Evolutionary conservation across 2,329 filamentous ascomycete species (phyloP).

Genomic region (Alternaria infectoria): DNA sequence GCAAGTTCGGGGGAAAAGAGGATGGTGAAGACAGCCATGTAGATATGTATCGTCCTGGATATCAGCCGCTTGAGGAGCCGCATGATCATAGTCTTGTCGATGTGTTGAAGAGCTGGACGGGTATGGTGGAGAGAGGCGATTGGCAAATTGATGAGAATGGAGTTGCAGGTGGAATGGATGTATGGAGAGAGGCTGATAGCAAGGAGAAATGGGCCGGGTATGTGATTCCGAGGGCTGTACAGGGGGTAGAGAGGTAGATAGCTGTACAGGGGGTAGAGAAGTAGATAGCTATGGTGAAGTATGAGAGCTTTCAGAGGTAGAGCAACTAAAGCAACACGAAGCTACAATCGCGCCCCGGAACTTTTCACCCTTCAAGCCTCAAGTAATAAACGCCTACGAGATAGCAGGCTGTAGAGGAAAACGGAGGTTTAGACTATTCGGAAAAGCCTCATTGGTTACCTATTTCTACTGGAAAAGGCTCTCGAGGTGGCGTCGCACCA

Average conservation of each 20-base stretch:
- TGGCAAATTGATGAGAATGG: constrained; percentile 25
- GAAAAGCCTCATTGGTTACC: not conserved
- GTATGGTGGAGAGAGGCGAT: constrained; percentile 27
- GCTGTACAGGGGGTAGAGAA: not conserved
- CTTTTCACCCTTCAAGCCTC: too few relatives aligned
- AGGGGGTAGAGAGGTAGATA: constrained; percentile 1
- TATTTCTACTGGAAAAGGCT: not conserved
- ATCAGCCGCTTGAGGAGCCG: constrained; percentile 11
- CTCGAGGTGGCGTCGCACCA: not conserved
- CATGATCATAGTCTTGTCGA: constrained; percentile 12
- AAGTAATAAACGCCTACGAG: too few relatives aligned
- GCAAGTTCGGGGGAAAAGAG: constrained; percentile 12
- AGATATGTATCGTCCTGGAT: constrained; percentile 20
- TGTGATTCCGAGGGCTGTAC: constrained; percentile 11
- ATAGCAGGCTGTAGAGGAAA: too few relatives aligned
- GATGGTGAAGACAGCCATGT: constrained; percentile 1
- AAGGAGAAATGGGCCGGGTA: constrained; percentile 18
- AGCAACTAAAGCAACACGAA: not conserved
- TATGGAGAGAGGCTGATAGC: constrained; percentile 26
- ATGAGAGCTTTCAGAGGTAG: not conserved
- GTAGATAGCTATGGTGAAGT: not conserved
- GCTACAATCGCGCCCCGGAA: too few relatives aligned
- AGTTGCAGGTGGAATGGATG: constrained; percentile 22
- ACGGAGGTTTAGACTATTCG: too few relatives aligned
- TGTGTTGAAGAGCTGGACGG: constrained; percentile 22